Evolutionary conservation across 257 asterid species (phyloP), one percentile per base, ranked within the genome.

Genomic region (Gentiana straminea): DNA sequence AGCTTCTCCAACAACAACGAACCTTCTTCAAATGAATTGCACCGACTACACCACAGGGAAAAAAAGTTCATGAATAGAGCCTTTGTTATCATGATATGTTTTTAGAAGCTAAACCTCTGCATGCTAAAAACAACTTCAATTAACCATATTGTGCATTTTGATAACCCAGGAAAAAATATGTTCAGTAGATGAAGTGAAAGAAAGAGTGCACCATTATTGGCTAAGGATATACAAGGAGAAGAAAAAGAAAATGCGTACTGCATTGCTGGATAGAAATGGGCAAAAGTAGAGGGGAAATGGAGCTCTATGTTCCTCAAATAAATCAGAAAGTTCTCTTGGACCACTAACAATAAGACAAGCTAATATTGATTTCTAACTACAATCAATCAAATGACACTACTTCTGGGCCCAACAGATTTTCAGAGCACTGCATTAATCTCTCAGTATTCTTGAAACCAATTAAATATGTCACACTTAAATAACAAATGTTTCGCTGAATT

Each of bases 21-120:
- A 52, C 92, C 98, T 68, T 91, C 98, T 67, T 76, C 86, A 67
- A 84, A 84, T 59, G 98, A 87, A 64, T 77, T 84, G 55, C 98
- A 91, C 2, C 61, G 93, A 75, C 98, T 91, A 82, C 81, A 82
- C 77, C 51, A 62, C 70, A 63, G 68, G 35, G 75, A 53, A 45
- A 11, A 37, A n/a, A 41, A 41, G 5, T 41, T 41, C 9, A 7
- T 41, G 7, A 41, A 41, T 1, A 5, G 46, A 41, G 46, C 46
- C 46, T 41, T 24, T 5, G 46, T 2, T 41, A 34, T 11, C 24
- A 60, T 54, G 36, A 47, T 32, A 15, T n/a, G 45, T 61, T 39
- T 33, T 45, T 0, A 6, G 7, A 33, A n/a, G 13, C 41, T 0
- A 53, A 43, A 8, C 51, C 35, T 4, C n/a, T 43, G 57, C 55